A percentile compares a stretch with the other conserved stretches of the same genome.
phyloP scores from a whole-genome alignment of 2,329 filamentous ascomycete species.

The Ophiostoma piceae region DNA sequence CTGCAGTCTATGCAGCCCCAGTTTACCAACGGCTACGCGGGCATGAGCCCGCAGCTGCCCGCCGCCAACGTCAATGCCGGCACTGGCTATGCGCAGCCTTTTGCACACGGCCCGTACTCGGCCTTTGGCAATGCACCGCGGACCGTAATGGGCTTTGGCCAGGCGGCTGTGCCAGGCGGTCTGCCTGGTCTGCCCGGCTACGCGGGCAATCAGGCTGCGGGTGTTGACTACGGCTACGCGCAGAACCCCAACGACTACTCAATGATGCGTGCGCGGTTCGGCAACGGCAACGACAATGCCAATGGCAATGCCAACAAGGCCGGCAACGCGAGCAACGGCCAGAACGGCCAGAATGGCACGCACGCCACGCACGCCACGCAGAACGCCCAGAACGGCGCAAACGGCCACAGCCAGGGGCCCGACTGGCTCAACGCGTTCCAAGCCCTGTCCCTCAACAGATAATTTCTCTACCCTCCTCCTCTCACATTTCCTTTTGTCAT shows the following conservation, averaged over 20 bases:
- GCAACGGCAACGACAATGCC: neutral
- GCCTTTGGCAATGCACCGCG: conserved; percentile 42
- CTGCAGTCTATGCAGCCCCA: conserved; percentile 15
- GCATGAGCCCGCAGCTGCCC: neutral
- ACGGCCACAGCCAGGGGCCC: conserved; percentile 41
- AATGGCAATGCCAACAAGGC: neutral
- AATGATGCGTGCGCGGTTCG: conserved; percentile 44
- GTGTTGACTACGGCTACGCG: conserved; percentile 43
- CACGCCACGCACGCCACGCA: conserved; percentile 25
- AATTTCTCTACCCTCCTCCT: conserved; percentile 4
- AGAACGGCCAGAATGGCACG: conserved; percentile 28
- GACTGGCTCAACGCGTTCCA: conserved; percentile 64
- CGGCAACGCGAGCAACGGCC: conserved; percentile 28
- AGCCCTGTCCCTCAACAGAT: conserved; percentile 55
- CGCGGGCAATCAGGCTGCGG: neutral
- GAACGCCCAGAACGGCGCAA: conserved; percentile 27
- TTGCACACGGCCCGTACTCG: conserved; percentile 39
- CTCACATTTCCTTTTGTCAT: conserved; percentile 1
- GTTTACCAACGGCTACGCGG: neutral
- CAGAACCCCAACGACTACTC: conserved; percentile 40
- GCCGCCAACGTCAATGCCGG: neutral
- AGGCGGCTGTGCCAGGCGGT: conserved; percentile 29
- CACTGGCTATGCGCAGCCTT: conserved; percentile 32
- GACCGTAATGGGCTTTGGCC: conserved; percentile 29
- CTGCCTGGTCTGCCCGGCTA: conserved; percentile 31